Evolutionary conservation across 768 basidiomycete species (phyloP), one percentile per base, ranked within the genome.

Genomic region (Cystobasidium tubakii): DNA sequence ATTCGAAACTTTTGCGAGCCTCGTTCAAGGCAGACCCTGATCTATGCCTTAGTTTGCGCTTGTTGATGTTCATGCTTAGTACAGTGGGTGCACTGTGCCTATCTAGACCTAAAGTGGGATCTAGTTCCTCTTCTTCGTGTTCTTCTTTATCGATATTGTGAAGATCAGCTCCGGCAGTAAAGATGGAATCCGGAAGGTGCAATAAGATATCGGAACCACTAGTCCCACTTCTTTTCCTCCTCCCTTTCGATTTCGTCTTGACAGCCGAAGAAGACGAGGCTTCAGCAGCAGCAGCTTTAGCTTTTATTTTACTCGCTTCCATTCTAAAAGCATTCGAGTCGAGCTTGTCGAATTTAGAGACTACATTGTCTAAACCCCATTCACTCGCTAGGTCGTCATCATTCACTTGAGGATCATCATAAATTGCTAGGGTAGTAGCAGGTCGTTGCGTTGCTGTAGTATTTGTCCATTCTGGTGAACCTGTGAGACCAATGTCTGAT

Each of bases 341-440:
- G 10, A 39, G 29, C 10, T 55, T 55, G 13, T 71, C 55, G 69
- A 71, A 71, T 55, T 71, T 71, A 1, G 53, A 31, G 25, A 71
- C 55, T 3, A 71, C 69, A 34, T 31, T 71, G 17, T 71, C 69
- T 13, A 71, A 53, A 15, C 69, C 69, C 69, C 69, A 71, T 44
- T 71, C 69, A 19, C 53, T 57, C 31, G 69, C 55, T 29, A 71
- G 33, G 7, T 71, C 69, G 10, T 53, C 53, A 13, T 71, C 69
- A 36, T 71, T 55, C 7, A 71, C 57, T 33, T 39, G 10, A 33
- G 36, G 57, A 2, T 23, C 54, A 33, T 60, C 69, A 17, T 57
- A 53, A 15, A 44, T 9, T 43, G n/a, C 66, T 23, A 44, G 15
- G 23, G 39, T 21, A 4, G 57, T 15, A 29, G 57, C 57, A 60